A percentile compares a stretch with the other conserved stretches of the same genome.
These are phyloP conservation scores for Elongisporangium anandrum DNA, from an alignment of 352 stramenopile genomes.

Conservation along the genomic window DNA sequence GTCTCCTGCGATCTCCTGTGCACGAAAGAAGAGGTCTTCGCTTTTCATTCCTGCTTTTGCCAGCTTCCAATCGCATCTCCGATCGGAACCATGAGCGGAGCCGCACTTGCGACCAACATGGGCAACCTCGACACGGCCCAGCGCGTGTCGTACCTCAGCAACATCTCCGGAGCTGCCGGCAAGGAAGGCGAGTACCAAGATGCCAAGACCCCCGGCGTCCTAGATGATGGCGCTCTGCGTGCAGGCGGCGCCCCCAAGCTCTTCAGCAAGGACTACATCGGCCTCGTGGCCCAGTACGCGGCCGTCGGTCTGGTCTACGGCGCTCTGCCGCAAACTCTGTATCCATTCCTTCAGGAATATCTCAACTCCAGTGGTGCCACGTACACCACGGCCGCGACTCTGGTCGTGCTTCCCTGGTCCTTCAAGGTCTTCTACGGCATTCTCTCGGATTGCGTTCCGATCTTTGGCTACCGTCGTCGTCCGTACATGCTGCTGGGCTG, in stretches of 20 bases:
- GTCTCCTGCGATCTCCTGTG: too few relatives aligned
- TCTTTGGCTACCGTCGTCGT: conserved; percentile 41
- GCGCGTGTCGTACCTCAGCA: too few relatives aligned
- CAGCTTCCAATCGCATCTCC: too few relatives aligned
- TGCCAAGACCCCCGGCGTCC: background rate
- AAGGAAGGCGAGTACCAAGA: background rate
- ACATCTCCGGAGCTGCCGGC: too few relatives aligned
- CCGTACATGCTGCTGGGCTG: conserved; percentile 56
- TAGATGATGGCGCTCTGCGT: conserved; percentile 24
- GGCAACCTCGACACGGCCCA: too few relatives aligned
- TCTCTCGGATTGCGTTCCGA: conserved; percentile 47
- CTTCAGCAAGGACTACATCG: conserved; percentile 19
- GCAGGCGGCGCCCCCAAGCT: conserved; percentile 13
- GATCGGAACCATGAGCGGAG: too few relatives aligned
- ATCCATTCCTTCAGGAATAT: conserved; percentile 42
- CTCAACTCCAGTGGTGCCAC: conserved; percentile 29
- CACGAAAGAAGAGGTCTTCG: too few relatives aligned
- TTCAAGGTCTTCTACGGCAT: conserved; percentile 62
- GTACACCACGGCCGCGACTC: conserved; percentile 25
- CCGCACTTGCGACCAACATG: too few relatives aligned
- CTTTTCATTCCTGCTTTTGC: too few relatives aligned
- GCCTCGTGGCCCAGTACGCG: conserved; percentile 36
- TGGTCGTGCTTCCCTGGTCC: conserved; percentile 40
- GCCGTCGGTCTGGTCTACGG: conserved; percentile 36
- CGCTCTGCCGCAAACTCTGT: conserved; percentile 25